These are phyloP conservation scores for Zymoseptoria ardabiliae DNA, from an alignment of 2,329 filamentous ascomycete genomes.

Conservation along the genomic window DNA sequence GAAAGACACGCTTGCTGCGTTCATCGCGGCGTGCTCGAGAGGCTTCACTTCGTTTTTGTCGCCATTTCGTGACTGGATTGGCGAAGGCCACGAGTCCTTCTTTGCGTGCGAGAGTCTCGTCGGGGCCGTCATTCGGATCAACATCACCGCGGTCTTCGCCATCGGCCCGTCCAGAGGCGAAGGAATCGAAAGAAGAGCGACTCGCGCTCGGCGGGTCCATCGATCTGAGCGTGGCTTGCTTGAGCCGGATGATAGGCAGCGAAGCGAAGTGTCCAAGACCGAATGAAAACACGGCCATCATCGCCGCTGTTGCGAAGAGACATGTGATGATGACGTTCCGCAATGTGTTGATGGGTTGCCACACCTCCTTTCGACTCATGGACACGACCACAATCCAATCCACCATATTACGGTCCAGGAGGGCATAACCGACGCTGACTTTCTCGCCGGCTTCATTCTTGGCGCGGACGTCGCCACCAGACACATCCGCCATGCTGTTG, in stretches of 20 bases:
- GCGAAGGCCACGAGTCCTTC: conserved; percentile 33
- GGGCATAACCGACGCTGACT: conserved; percentile 76
- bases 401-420: conserved; percentile 59
- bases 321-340: conserved; percentile 74
- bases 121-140: conserved; percentile 23
- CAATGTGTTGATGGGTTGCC: conserved; percentile 67
- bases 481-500: conserved; percentile 3
- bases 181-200: conserved; percentile 31
- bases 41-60: conserved; percentile 13
- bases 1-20: conserved; percentile 52
- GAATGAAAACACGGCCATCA: conserved; percentile 63
- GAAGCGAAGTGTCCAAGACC: conserved; percentile 78
- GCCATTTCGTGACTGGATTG: conserved; percentile 30
- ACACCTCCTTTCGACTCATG: conserved; percentile 66
- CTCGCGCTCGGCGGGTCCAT: conserved; percentile 53
- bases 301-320: conserved; percentile 70
- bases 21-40: conserved; percentile 32
- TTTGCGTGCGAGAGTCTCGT: conserved; percentile 25
- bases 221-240: conserved; percentile 66
- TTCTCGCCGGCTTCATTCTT: conserved; percentile 60
- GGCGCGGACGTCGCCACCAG: conserved; percentile 54
- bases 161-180: conserved; percentile 3
- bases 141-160: not conserved
- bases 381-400: conserved; percentile 82
- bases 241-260: conserved; percentile 68